Conservation (phyloP, 495 filamentous ascomycete genomes). For the Penicillium cinerascens region DNA sequence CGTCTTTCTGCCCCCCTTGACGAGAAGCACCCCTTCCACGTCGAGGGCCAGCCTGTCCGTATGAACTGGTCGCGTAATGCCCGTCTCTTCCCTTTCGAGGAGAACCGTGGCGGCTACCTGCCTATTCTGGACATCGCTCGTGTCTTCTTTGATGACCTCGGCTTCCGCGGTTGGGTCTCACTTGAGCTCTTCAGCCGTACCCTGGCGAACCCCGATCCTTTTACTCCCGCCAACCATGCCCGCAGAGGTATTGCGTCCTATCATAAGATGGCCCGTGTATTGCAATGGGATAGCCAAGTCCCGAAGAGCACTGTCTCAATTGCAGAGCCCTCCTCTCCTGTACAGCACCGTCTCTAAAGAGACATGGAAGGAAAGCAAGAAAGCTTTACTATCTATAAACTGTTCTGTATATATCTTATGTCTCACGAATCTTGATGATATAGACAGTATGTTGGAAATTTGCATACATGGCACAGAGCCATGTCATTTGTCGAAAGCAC, state of each 20-base stretch:
- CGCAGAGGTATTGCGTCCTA: conserved; percentile 60
- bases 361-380: neutral
- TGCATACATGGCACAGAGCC: neutral
- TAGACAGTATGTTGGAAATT: neutral
- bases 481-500: neutral
- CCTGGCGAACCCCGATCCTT: conserved; percentile 52
- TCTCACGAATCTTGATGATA: neutral
- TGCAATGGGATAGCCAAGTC: conserved; percentile 23
- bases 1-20: conserved; percentile 56
- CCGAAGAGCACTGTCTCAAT: conserved; percentile 3
- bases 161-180: conserved; percentile 74
- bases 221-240: conserved; percentile 61
- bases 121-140: conserved; percentile 58
- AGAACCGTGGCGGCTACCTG: conserved; percentile 66
- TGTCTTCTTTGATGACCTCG: conserved; percentile 60
- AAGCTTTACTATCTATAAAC: neutral
- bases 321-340: conserved; percentile 12
- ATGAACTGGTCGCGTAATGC: conserved; percentile 85
- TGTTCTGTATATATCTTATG: neutral
- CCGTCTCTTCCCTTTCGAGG: conserved; percentile 71
- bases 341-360: conserved; percentile 26
- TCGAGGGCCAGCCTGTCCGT: conserved; percentile 56
- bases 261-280: conserved; percentile 47
- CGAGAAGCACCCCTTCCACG: conserved; percentile 60
- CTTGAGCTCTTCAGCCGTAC: conserved; percentile 73